These are phyloP conservation scores for Cercospora nicotianae DNA, from an alignment of 2,329 filamentous ascomycete genomes.

Conservation along the genomic window DNA sequence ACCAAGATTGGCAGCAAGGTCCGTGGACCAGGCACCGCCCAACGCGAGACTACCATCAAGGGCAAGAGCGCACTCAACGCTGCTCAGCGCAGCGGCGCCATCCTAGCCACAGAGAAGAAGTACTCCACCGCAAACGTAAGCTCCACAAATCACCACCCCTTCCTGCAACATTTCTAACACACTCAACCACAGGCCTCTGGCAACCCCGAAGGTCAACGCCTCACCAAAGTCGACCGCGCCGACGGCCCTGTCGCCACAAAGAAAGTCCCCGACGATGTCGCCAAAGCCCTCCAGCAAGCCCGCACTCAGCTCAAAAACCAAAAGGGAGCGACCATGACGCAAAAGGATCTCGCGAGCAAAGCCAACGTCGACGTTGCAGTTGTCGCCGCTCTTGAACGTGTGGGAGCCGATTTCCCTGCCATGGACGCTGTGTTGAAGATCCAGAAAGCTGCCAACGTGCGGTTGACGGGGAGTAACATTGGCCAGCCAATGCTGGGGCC, in stretches of 20 bases:
- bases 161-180: conserved; percentile 30
- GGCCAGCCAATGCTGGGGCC: conserved; percentile 76
- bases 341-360: conserved; percentile 81
- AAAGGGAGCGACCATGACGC: conserved; percentile 70
- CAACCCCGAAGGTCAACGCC: conserved; percentile 76
- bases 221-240: conserved; percentile 95
- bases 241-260: conserved; percentile 98
- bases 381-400: conserved; percentile 82
- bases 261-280: conserved; percentile 78
- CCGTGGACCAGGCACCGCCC: conserved; percentile 63
- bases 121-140: conserved; percentile 76
- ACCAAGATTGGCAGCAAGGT: conserved; percentile 93
- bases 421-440: conserved; percentile 88
- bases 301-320: conserved; percentile 83
- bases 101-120: conserved; percentile 92
- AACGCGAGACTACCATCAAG: conserved; percentile 84
- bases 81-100: conserved; percentile 73
- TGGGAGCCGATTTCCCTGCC: conserved; percentile 73
- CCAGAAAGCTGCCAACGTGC: conserved; percentile 55
- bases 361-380: conserved; percentile 82
- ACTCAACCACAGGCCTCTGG: conserved; percentile 30
- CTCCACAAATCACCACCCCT: conserved; percentile 27
- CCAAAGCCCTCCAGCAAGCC: conserved; percentile 76
- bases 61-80: conserved; percentile 85
- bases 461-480: conserved; percentile 54